Evolutionary conservation across 106 monocot genomes (phyloP), one percentile per base, ranked within the genome.

Genomic region (Agapanthus africanus): DNA sequence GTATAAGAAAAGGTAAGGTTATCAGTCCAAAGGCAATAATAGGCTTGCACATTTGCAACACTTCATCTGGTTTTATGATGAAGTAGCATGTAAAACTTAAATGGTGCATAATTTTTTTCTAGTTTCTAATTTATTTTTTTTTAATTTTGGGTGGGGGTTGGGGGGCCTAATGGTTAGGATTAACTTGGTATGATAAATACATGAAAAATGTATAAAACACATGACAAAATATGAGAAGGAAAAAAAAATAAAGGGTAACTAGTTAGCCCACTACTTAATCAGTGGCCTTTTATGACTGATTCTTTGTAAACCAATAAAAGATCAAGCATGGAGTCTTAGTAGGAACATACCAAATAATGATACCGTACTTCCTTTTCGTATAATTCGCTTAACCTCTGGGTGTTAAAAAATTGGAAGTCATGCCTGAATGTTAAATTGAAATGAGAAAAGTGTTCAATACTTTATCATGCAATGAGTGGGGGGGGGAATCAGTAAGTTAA

Each of bases 321-420:
- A 30, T 1, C 1, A 28, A 11, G 14, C 9, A 19, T 64, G 6
- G 63, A 64, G 38, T 39, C 22, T 38, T 23, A 38, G 56, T 39
- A 38, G 63, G 63, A 31, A 63, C 63, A 19, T 64, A 64, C 63
- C 63, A 39, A 3, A 38, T 37, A 37, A 37, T 64, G 81, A 74
- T 74, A 88, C 21, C 82, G 72, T 31, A 84, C 84, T 84, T 88
- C 88, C 37, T 88, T 88, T 59, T 88, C 88, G 72, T 79, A 88
- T 42, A 88, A 50, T 66, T 88, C 77, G 63, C 47, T 84, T 33
- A 88, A 56, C 26, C 88, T 84, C 34, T 73, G 76, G 6, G 77
- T 79, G 63, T 88, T 84, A 44, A 88, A 88, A 84, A 88, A 88
- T 79, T 88, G 88, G 64, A 88, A 88, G 66, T 88, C 88, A 54